phyloP scores from a whole-genome alignment of 768 basidiomycete genomes.

The Tricholoma terreum region DNA sequence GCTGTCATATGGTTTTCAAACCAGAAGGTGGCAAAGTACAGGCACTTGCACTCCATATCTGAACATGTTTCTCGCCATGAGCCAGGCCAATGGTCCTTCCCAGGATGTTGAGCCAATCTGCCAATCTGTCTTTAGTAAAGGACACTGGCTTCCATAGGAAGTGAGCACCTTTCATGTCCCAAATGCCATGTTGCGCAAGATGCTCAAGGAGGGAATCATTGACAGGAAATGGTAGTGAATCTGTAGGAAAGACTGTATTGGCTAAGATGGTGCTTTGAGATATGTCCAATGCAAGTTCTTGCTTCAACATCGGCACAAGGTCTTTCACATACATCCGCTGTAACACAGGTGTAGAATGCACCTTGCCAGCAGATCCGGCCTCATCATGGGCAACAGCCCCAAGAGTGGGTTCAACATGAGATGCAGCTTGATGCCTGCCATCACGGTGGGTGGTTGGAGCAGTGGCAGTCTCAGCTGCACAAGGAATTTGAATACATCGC shows the following conservation, averaged over 20 bases:
- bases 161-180: neutral
- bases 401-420: neutral
- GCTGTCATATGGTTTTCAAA: neutral
- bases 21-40: neutral
- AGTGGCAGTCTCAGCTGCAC: neutral
- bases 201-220: neutral
- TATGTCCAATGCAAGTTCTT: neutral
- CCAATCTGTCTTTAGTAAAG: neutral
- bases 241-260: neutral
- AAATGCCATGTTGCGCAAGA: neutral
- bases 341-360: neutral
- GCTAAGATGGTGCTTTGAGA: neutral
- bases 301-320: neutral
- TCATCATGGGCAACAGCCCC: neutral
- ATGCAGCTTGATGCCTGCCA: neutral
- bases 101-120: neutral
- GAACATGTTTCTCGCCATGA: neutral
- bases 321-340: neutral
- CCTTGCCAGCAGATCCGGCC: neutral
- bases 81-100: neutral
- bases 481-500: neutral
- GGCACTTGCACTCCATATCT: neutral
- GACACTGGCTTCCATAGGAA: neutral
- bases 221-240: neutral
- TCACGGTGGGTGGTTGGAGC: neutral